Conservation (phyloP, 2,329 filamentous ascomycete species). For the Botrytis paeoniae region DNA sequence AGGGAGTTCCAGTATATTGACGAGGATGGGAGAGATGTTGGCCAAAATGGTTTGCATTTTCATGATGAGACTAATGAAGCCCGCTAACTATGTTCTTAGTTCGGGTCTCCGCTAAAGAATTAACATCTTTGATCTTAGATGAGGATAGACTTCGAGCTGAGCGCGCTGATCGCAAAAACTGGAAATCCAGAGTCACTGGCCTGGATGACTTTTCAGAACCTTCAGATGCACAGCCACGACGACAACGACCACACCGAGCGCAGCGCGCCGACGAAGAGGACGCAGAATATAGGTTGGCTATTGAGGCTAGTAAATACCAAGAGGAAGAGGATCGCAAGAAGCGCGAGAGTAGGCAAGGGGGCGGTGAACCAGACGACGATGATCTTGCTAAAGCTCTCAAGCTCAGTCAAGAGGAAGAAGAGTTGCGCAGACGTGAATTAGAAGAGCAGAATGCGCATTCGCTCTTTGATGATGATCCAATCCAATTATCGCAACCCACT, state of each 20-base stretch:
- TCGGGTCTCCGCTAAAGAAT: constrained; percentile 90
- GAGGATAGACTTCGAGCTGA: constrained; percentile 90
- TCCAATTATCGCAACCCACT: constrained; percentile 61
- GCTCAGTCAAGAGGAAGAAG: constrained; percentile 92
- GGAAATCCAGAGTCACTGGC: constrained; percentile 94
- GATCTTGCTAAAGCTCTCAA: constrained; percentile 94
- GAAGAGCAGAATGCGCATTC: constrained; percentile 81
- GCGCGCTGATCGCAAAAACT: constrained; percentile 84
- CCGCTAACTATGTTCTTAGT: constrained; percentile 55
- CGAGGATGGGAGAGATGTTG: constrained; percentile 91
- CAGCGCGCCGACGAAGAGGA: constrained; percentile 74
- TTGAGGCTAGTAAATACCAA: constrained; percentile 93
- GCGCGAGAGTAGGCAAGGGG: constrained; percentile 58
- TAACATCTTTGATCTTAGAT: constrained; percentile 87
- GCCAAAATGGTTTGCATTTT: constrained; percentile 76
- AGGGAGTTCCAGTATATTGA: constrained; percentile 96
- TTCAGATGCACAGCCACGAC: constrained; percentile 43
- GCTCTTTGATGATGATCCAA: constrained; percentile 80
- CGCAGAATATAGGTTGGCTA: constrained; percentile 81
- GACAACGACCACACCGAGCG: constrained; percentile 48
- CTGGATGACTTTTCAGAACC: constrained; percentile 73
- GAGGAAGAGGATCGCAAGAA: constrained; percentile 84
- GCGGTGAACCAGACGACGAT: constrained; percentile 61
- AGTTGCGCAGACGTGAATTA: constrained; percentile 78
- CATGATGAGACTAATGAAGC: not conserved